These are phyloP conservation scores for Chalciporus piperatoides DNA, from an alignment of 1,284 basidiomycete species.

Conservation along the genomic window DNA sequence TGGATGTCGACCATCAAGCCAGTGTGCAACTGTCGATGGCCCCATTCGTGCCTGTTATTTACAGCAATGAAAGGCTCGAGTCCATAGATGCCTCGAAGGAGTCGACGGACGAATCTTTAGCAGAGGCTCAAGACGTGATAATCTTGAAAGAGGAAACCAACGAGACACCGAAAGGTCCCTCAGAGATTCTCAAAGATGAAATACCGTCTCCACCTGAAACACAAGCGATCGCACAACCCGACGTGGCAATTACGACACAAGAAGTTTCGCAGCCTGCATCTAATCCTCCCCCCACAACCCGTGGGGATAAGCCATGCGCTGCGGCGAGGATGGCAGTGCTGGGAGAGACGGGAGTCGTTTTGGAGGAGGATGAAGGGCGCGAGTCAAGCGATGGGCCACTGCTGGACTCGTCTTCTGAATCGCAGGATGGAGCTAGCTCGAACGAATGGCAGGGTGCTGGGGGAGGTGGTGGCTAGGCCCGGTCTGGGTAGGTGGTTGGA, in stretches of 20 bases:
- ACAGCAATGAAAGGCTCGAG: background rate
- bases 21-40: background rate
- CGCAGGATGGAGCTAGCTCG: too few species aligned
- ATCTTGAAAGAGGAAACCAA: conserved; percentile 3
- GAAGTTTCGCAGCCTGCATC: background rate
- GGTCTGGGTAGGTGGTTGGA: too few species aligned
- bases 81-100: conserved; percentile 3
- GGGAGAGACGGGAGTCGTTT: too few species aligned
- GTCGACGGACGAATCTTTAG: background rate
- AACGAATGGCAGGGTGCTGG: too few species aligned
- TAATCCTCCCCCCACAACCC: background rate
- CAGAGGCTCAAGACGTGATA: background rate
- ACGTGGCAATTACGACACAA: background rate
- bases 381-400: too few species aligned
- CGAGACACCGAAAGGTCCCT: background rate
- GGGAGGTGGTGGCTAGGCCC: too few species aligned
- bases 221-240: background rate
- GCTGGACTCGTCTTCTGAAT: too few species aligned
- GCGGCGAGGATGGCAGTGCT: too few species aligned
- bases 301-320: too few species aligned
- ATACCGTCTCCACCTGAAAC: background rate
- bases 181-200: background rate
- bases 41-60: background rate
- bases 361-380: too few species aligned
- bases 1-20: background rate